Base-by-base conservation (phyloP, 768 basidiomycete species). In the Tricholoma flavovirens region DNA sequence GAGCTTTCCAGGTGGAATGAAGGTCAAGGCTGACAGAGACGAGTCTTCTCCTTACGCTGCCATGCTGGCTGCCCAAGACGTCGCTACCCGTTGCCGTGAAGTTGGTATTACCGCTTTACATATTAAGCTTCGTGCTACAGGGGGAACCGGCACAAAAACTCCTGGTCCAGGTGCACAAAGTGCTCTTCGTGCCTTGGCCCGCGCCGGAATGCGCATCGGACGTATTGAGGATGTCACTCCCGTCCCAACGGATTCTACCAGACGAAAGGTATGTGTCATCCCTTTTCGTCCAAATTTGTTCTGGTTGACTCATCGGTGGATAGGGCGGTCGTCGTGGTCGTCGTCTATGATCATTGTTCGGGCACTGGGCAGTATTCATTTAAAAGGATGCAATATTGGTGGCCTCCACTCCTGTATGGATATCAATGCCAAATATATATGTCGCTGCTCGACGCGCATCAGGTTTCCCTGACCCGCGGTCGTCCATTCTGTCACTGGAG, bases 1-100 rank as follows among this genome's bases (percentile, higher is more conserved):
- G 58, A 7, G 14, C 17, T 24, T 30, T 29, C 4, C 54, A 90
- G 92, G 93, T 73, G 97, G 97, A 59, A 98, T 98, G 97, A 98
- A 98, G 81, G 97, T 99, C 77, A 99, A 98, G 81, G 97, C 96
- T 11, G 97, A 99, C 76, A 90, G 97, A 76, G 97, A 99, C 78
- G 97, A 99, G 78, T 98, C 94, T 40, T 98, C 95, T 21, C 92
- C 91, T 15, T 92, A 97, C 70, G 93, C 94, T 51, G 93, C 95
- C 71, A 96, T 97, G 95, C 80, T 98, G 72, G 96, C 96, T 54
- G 94, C 96, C 42, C 96, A 98, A 79, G 96, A 98, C 66, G 93
- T 94, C 63, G 96, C 96, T 57, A 72, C 80, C 52, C 92, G 95
- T 64, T 99, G 97, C 88, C 90, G 91, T 70, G 97, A 98, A 77